Percentiles rank a stretch among this genome's conserved stretches.
phyloP scores from a whole-genome alignment of 2,329 filamentous ascomycete species.

The Tolypocladium tundrense region DNA sequence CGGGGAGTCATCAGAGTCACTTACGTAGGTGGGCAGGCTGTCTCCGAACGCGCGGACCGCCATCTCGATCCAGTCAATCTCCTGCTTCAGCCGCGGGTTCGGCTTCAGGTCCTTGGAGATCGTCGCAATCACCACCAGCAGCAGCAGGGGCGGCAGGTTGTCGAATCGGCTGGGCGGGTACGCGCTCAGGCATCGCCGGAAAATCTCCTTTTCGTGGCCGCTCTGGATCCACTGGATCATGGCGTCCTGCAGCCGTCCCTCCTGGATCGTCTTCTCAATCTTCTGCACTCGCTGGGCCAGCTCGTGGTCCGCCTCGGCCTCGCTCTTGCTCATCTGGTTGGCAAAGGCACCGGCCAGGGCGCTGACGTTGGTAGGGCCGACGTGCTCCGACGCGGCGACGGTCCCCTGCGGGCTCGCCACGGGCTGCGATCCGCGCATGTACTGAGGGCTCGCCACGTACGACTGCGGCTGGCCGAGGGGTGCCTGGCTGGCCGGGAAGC shows the following conservation, averaged over 20 bases:
- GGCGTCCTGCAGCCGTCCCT: slow-evolving; percentile 51
- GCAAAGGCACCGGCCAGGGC: slow-evolving; percentile 25
- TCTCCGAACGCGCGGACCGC: slow-evolving; percentile 44
- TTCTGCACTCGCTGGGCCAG: slow-evolving; percentile 42
- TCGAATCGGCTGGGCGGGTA: slow-evolving; percentile 34
- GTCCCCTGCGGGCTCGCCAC: slow-evolving; percentile 20
- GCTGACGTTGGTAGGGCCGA: slow-evolving; percentile 20
- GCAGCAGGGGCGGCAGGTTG: slow-evolving; percentile 48
- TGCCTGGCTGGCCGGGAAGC: slow-evolving; percentile 22
- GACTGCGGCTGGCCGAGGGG: slow-evolving; percentile 18
- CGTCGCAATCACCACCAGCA: slow-evolving; percentile 55
- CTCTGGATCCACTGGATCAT: slow-evolving; percentile 59
- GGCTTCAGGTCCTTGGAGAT: slow-evolving; percentile 48
- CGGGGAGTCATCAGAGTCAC: slow-evolving; percentile 14
- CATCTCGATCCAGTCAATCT: slow-evolving; percentile 50
- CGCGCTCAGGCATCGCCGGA: slow-evolving; percentile 33
- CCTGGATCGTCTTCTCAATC: slow-evolving; percentile 53
- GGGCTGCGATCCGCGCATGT: slow-evolving; percentile 21
- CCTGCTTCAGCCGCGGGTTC: slow-evolving; percentile 41
- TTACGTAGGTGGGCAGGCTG: slow-evolving; percentile 38
- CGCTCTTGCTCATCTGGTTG: slow-evolving; percentile 22
- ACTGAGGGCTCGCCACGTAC: slow-evolving; percentile 26
- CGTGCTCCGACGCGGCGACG: slow-evolving; percentile 20
- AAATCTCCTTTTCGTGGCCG: slow-evolving; percentile 52
- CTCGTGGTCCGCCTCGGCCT: slow-evolving; percentile 35